These are phyloP conservation scores for Claviceps sorghi DNA, from an alignment of 2,329 filamentous ascomycete species.

Conservation along the genomic window DNA sequence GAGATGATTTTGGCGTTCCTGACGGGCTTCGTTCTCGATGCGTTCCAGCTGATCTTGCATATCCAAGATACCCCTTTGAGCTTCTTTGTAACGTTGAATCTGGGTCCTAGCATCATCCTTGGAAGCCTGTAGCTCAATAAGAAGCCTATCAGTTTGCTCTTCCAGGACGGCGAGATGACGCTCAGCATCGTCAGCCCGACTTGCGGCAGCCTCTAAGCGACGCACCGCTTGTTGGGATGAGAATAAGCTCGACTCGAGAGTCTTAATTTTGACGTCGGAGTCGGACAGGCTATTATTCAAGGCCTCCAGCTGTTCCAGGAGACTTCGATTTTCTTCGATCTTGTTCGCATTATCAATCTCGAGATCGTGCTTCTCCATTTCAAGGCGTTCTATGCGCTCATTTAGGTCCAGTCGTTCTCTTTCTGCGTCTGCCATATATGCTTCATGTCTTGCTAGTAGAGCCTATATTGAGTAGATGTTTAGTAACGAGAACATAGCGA, in stretches of 20 bases:
- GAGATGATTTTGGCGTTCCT: constrained; percentile 67
- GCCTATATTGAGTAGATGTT: constrained; percentile 62
- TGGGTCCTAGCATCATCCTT: constrained; percentile 66
- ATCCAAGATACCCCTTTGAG: constrained; percentile 62
- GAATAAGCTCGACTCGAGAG: constrained; percentile 60
- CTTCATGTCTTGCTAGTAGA: constrained; percentile 79
- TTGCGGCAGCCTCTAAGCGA: constrained; percentile 57
- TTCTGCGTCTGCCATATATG: constrained; percentile 86
- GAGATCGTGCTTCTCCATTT: constrained; percentile 57
- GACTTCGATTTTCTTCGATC: constrained; percentile 66
- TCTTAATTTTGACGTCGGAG: constrained; percentile 66
- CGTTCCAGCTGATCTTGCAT: constrained; percentile 78
- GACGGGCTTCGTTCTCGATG: constrained; percentile 69
- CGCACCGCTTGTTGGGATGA: constrained; percentile 66
- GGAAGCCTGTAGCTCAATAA: constrained; percentile 49
- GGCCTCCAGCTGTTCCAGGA: constrained; percentile 72
- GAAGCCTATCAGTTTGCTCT: constrained; percentile 61
- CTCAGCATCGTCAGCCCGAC: constrained; percentile 65
- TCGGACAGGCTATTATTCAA: constrained; percentile 67
- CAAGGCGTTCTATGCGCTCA: constrained; percentile 58
- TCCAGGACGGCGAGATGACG: constrained; percentile 67
- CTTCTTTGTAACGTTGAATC: constrained; percentile 69
- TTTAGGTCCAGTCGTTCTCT: constrained; percentile 63
- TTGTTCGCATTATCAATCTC: constrained; percentile 64
- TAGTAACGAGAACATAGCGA: constrained; percentile 37